Evolutionary conservation across 345 rosid species (phyloP).

Genomic region (Aegle marmelos): DNA sequence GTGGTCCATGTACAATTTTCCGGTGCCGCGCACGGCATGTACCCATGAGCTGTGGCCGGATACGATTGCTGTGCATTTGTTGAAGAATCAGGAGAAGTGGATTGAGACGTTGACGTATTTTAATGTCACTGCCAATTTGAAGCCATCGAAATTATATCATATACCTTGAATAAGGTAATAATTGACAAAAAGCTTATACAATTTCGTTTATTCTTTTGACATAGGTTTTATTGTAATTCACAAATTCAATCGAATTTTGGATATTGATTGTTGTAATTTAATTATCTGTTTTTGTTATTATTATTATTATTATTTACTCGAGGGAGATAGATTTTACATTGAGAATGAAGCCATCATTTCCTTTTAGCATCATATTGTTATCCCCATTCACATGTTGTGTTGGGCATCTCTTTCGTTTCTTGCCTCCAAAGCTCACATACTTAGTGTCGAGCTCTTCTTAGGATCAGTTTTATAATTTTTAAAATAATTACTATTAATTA

Average conservation of each 20-base stretch:
- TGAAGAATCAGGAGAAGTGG: conserved; percentile 87
- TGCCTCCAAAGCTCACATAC: too few species aligned
- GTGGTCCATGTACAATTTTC: conserved; percentile 87
- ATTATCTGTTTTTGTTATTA: neutral
- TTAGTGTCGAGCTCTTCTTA: too few species aligned
- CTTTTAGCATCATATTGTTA: too few species aligned
- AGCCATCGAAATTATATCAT: conserved; percentile 86
- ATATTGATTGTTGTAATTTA: neutral
- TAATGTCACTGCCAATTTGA: conserved; percentile 63
- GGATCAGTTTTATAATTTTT: too few species aligned
- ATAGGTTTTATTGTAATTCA: neutral
- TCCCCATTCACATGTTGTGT: too few species aligned
- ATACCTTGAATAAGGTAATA: conserved; percentile 28
- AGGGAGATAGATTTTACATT: too few species aligned
- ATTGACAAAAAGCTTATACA: neutral
- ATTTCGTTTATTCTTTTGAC: conserved; percentile 11
- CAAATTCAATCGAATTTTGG: neutral
- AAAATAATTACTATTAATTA: too few species aligned
- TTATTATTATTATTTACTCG: neutral
- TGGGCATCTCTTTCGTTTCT: too few species aligned
- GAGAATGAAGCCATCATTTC: too few species aligned
- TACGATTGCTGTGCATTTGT: conserved; percentile 67
- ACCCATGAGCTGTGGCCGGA: conserved; percentile 82
- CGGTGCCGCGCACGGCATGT: conserved; percentile 55
- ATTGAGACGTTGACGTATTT: conserved; percentile 59